Evolutionary conservation across 345 rosid species (phyloP), one percentile per base, ranked within the genome.

Genomic region (Hibiscus mutabilis): DNA sequence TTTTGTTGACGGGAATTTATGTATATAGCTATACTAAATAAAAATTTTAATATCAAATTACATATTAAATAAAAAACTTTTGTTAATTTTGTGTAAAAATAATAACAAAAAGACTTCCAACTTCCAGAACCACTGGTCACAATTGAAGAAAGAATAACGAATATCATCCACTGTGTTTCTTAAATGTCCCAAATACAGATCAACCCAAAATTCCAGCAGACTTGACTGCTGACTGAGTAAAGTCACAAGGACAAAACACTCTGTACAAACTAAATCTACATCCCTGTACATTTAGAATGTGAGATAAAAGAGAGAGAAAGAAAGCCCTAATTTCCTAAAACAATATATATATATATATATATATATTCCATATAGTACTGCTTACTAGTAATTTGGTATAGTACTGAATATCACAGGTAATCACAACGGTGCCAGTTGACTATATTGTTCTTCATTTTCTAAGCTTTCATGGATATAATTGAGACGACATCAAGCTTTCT

Each of bases 221-320:
- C 12, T 15, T 44, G 51, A 3, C 1, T 11, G 15, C 14, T 11
- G 29, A 56, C 15, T 22, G 16, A 10, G 60, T 56, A 4, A 56
- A 46, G 19, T 25, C 25, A 3, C 16, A 64, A 49, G 12, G 47
- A 29, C 29, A 25, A 12, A 33, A 64, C 64, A 63, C 9, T 47
- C 79, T 79, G 64, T 78, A 79, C 79, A 79, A 9, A 40, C 40
- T 59, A 37, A 22, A 49, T 61, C 67, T 70, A 73, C 73, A 74
- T 49, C 59, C 71, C 55, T 81, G 79, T 77, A 82, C 84, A 78
- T 58, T 75, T 68, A 24, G 74, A 76, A 68, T 61, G 55, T 7
- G 64, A 58, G 60, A 57, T 57, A 2, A 52, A 40, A 56, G 29
- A n/a, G n/a, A 2, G 44, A 40, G 51, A 37, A 68, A 52, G 25